These are phyloP conservation scores for Rehmannia glutinosa DNA, from an alignment of 257 asterid genomes.

Conservation along the genomic window DNA sequence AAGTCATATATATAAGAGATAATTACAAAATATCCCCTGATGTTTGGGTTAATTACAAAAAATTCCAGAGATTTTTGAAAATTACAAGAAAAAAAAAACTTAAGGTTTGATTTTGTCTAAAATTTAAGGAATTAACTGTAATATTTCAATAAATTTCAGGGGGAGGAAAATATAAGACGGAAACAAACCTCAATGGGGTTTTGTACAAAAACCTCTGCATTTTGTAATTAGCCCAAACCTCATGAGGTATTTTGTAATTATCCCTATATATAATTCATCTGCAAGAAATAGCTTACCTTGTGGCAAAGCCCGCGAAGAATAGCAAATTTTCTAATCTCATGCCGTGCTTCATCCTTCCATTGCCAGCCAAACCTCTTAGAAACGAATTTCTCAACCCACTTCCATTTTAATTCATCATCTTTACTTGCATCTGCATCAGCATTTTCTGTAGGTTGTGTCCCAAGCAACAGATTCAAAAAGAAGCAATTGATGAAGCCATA, in stretches of 20 bases:
- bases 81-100: too few species aligned
- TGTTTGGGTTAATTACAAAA: too few species aligned
- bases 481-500: slow-evolving; percentile 57
- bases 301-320: slow-evolving; percentile 84
- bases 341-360: slow-evolving; percentile 48
- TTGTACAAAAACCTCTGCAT: too few species aligned
- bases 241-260: too few species aligned
- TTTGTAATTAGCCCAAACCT: background rate
- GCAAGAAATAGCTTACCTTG: slow-evolving; percentile 41
- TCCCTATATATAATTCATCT: too few species aligned
- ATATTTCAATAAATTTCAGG: too few species aligned
- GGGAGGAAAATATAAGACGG: too few species aligned
- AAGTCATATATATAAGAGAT: background rate
- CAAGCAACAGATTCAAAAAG: slow-evolving; percentile 64
- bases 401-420: slow-evolving; percentile 59
- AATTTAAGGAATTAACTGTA: too few species aligned
- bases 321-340: slow-evolving; percentile 56
- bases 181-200: too few species aligned
- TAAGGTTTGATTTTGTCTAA: too few species aligned
- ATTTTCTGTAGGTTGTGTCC: slow-evolving; percentile 43
- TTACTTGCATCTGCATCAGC: slow-evolving; percentile 28
- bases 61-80: too few species aligned
- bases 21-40: too few species aligned
- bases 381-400: slow-evolving; percentile 64
- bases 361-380: slow-evolving; percentile 55